Evolutionary conservation across 2,329 filamentous ascomycete species (phyloP).

Genomic region (Bipolaris cookei): DNA sequence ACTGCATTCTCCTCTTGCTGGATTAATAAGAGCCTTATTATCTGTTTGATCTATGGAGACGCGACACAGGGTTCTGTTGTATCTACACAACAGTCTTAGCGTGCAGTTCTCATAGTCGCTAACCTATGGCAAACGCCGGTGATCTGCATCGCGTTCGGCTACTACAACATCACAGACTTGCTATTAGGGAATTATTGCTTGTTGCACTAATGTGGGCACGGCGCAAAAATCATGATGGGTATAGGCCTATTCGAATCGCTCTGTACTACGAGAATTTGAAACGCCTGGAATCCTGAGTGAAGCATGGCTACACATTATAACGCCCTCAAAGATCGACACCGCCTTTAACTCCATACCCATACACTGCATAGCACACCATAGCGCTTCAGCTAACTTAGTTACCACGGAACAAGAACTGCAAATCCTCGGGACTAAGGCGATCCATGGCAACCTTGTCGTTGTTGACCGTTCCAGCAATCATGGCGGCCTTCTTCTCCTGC

Average conservation of each 20-base stretch:
- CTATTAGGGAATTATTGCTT: neutral
- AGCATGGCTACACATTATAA: neutral
- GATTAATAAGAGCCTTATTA: no score
- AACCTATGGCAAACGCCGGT: neutral
- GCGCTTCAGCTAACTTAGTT: slow-evolving; percentile 48
- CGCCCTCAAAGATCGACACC: neutral
- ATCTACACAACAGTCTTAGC: neutral
- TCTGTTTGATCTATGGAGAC: neutral
- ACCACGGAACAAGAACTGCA: slow-evolving; percentile 95
- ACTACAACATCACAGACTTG: neutral
- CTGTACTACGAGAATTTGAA: neutral
- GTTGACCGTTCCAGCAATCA: slow-evolving; percentile 98
- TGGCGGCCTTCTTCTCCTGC: slow-evolving; percentile 97
- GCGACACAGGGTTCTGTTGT: neutral
- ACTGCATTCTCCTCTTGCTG: no score
- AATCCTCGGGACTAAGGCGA: slow-evolving; percentile 85
- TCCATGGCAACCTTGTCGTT: slow-evolving; percentile 91
- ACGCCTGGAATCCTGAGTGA: neutral
- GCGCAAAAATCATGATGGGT: neutral
- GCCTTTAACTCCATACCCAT: neutral
- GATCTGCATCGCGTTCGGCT: neutral
- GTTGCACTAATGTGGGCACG: neutral
- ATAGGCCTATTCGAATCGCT: neutral
- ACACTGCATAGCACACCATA: neutral
- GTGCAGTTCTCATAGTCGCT: neutral